Base-by-base conservation (phyloP, 2,329 filamentous ascomycete species). In the Ascochyta fabae region DNA sequence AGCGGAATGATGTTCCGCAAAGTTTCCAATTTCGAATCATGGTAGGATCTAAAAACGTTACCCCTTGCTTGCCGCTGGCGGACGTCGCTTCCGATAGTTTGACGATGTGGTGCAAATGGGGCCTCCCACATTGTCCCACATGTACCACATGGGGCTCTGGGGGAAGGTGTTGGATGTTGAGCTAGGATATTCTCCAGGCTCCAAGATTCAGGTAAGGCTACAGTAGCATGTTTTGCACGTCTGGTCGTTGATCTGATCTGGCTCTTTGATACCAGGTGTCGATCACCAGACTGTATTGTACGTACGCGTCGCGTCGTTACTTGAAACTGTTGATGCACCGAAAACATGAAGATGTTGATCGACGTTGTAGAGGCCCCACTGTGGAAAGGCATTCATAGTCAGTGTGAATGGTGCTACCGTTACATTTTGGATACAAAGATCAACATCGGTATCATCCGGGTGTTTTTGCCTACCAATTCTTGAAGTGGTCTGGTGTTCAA, bases 31-130 rank as follows among this genome's bases (percentile, higher is more conserved):
- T 15, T 41, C 9, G 39, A 41, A 41, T 27, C 39, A 27, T 41
- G 39, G 39, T 3, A n/a, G 16, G 24, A 26, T 22, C 36, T 43
- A 41, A 44, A 5, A 31, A 33, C 42, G 27, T 41, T n/a, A 38
- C n/a, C 24, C 29, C 31, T 19, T 42, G 12, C 29, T 4, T 41
- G 16, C 35, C 46, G 29, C 41, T 31, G 10, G 13, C 13, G 16
- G 39, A 13, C 36, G 52, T 33, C 26, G 23, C 43, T 15, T 35
- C 35, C 46, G 35, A 34, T 7, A 35, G 46, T 50, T 46, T 47
- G 41, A 50, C 36, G 41, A 50, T 55, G 53, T 50, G 46, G 52
- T 45, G 41, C 52, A 36, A 15, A 29, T 46, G 48, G 41, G 41
- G 23, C 34, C 15, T 33, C 15, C 29, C 41, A 36, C 19, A 36